Evolutionary conservation across 352 stramenopile genomes (phyloP).

Genomic region (Pythium coloratum): DNA sequence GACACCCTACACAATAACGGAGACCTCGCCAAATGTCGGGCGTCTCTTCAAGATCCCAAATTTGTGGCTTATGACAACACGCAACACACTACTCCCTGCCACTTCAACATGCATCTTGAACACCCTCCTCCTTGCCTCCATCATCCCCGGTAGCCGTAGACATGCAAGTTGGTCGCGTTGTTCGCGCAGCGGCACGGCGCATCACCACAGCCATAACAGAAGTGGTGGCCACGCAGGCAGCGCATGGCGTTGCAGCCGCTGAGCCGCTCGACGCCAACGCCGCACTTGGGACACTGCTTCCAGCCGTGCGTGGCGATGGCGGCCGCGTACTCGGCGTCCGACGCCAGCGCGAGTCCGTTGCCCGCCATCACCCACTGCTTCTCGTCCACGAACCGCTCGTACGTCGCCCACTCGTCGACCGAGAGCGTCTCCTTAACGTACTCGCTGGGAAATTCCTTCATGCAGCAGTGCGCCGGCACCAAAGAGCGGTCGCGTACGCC

Average conservation of each 20-base stretch:
- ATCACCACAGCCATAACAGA: conserved; percentile 49
- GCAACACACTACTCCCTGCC: not conserved
- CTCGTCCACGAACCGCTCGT: conserved; percentile 60
- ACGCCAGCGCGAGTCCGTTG: conserved; percentile 42
- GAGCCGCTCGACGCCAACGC: conserved; percentile 55
- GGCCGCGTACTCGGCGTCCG: conserved; percentile 58
- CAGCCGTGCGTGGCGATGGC: conserved; percentile 34
- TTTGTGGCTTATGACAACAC: not conserved
- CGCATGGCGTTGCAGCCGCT: conserved; percentile 57
- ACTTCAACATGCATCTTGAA: conserved; percentile 1
- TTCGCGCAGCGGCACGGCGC: conserved; percentile 44
- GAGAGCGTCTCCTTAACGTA: conserved; percentile 53
- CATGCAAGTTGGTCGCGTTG: not conserved
- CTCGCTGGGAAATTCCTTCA: conserved; percentile 62
- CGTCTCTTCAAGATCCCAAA: conserved; percentile 25
- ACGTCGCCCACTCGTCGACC: conserved; percentile 30
- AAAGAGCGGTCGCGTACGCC: conserved; percentile 52
- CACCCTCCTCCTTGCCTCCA: not conserved
- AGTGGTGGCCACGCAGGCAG: conserved; percentile 61
- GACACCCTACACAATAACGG: not conserved
- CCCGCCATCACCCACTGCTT: conserved; percentile 44
- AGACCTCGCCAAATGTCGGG: conserved; percentile 10
- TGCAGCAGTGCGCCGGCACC: conserved; percentile 70
- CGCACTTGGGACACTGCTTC: conserved; percentile 71
- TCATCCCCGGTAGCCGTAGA: conserved; percentile 14